phyloP scores from a whole-genome alignment of 306 rosid species.

The Quercus engelmannii region DNA sequence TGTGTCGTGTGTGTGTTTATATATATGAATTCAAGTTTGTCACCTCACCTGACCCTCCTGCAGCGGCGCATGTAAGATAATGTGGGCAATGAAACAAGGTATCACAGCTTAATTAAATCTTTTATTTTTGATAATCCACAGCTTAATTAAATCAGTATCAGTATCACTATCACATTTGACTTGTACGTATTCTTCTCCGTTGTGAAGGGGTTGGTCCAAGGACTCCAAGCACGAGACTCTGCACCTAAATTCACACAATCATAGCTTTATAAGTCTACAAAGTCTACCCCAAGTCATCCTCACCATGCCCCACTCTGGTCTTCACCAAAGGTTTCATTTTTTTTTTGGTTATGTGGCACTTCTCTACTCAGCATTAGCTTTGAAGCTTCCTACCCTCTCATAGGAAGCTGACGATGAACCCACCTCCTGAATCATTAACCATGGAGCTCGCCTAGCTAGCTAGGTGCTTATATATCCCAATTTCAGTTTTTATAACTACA shows the following conservation, averaged over 20 bases:
- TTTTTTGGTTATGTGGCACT: constrained; percentile 26
- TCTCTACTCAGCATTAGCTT: constrained; percentile 20
- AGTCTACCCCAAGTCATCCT: constrained; percentile 54
- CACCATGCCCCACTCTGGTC: constrained; percentile 35
- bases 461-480: constrained; percentile 20
- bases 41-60: too few species aligned
- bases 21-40: too few species aligned
- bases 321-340: background rate
- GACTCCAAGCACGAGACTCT: constrained; percentile 41
- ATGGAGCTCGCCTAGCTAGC: too few species aligned
- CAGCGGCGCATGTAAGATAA: background rate
- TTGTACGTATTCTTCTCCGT: constrained; percentile 14
- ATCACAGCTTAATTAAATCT: background rate
- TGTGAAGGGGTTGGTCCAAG: constrained; percentile 41
- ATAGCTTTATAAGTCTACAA: constrained; percentile 17
- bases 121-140: background rate
- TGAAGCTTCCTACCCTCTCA: constrained; percentile 65
- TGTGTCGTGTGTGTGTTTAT: too few species aligned
- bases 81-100: constrained; percentile 9
- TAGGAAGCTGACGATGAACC: constrained; percentile 63
- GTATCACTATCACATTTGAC: constrained; percentile 36
- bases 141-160: background rate
- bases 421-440: constrained; percentile 18
- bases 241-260: background rate
- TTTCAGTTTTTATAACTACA: background rate